Evolutionary conservation across 2,329 filamentous ascomycete species (phyloP), one percentile per base, ranked within the genome.

Genomic region (Talaromyces marneffei): DNA sequence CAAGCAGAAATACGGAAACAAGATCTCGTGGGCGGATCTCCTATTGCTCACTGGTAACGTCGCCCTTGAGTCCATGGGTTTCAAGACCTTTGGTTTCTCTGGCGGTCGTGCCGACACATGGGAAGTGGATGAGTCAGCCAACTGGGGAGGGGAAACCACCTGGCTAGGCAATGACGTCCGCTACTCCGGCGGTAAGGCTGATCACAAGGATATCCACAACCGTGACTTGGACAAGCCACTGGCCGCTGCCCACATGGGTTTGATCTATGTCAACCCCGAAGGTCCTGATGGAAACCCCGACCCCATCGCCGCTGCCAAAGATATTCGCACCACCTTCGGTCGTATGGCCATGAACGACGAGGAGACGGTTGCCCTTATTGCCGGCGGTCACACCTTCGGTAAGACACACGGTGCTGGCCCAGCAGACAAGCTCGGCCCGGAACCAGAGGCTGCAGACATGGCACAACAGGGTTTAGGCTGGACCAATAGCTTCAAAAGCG

Each of bases 271-370:
- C 64, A 91, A 92, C 78, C 89, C 89, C 2, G 87, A 91, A 74
- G 89, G 89, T 7, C 89, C 89, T 29, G 86, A 91, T 67, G 88
- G 85, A 63, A 83, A 83, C 60, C 87, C 88, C 2, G 88, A 92
- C 70, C 86, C 88, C 20, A 74, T 87, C 42, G 86, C 87, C 14
- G 82, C 89, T 1, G 89, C 85, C 44, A 76, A 81, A 61, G 89
- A 92, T 69, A 92, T 92, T 71, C 87, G 88, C 65, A 82, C 80
- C 62, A 90, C 89, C 18, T 92, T 92, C 67, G 81, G 81, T 65
- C 88, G 88, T 73, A 92, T 92, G 89, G 89, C 86, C 64, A 92
- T 92, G 89, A 85, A 90, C 71, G 88, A 92, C 71, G 86, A 90
- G 76, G 89, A 92, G 80, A 92, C 89, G 0, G 89, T 90, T 59